Evolutionary conservation across 2,329 filamentous ascomycete genomes (phyloP), one percentile per base, ranked within the genome.

Genomic region (Pseudogymnoascus sp.): DNA sequence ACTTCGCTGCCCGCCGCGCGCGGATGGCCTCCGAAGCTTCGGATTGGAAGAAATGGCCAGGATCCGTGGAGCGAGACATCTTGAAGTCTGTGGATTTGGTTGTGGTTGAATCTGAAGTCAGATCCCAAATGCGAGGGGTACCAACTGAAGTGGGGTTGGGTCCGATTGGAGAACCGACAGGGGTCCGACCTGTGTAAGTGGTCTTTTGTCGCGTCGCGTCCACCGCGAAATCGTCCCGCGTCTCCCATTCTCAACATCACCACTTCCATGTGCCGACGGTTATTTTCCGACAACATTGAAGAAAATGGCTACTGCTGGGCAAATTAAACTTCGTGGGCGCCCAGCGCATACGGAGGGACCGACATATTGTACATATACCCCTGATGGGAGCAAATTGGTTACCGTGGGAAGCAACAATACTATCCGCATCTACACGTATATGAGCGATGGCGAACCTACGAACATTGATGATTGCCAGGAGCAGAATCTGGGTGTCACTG

Each of bases 341-440:
- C 87, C 88, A n/a, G 85, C 84, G 6, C 85, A 99, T 76, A 93
- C 91, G 2, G 88, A 90, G 62, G 96, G 96, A 67, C 85, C 87
- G 64, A 97, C 96, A 2, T 92, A 87, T 70, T 87, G 96, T 69
- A 85, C 89, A 67, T 97, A 97, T 77, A 97, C 93, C 0, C 90
- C 91, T 5, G 88, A 96, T 75, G 95, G 96, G 66, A 84, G 83
- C 69, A 90, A 89, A 70, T 82, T 99, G 64, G 86, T 97, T 68
- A 97, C 95, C 10, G 93, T 92, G 65, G 95, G 95, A 67, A 89
- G 91, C 64, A 96, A 97, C 78, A 96, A 96, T 72, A 91, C 91
- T 6, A 92, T 96, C 71, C 90, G 96, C 60, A 85, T 97, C 60
- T 99, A 96, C 79, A 90, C 89, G 69, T 95, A 93, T 12, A 91